Evolutionary conservation across 2,329 filamentous ascomycete species (phyloP).

Genomic region (Pseudocercospora fijiensis): DNA sequence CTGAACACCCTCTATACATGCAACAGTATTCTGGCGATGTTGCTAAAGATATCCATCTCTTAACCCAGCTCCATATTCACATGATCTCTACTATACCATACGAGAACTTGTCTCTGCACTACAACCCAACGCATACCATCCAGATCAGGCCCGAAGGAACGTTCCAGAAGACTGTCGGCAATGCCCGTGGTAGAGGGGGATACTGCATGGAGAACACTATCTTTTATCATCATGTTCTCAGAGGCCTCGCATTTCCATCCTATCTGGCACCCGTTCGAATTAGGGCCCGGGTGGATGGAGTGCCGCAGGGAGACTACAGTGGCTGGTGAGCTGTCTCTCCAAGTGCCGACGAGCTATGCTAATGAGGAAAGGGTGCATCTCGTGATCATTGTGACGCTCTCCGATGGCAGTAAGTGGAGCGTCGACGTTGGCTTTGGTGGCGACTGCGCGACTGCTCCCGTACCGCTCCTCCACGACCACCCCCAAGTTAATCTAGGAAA

Average conservation of each 20-base stretch:
- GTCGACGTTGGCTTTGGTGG: slow-evolving; percentile 66
- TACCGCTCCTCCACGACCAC: slow-evolving; percentile 55
- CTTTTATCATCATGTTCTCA: slow-evolving; percentile 52
- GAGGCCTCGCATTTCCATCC: slow-evolving; percentile 50
- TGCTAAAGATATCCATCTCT: slow-evolving; percentile 14
- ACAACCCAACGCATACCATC: slow-evolving; percentile 48
- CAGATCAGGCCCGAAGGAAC: slow-evolving; percentile 51
- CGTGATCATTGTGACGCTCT: slow-evolving; percentile 47
- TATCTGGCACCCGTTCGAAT: slow-evolving; percentile 42
- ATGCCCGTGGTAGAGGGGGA: slow-evolving; percentile 51
- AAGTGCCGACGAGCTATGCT: background rate
- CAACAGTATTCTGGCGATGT: slow-evolving; percentile 14
- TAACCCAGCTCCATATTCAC: slow-evolving; percentile 22
- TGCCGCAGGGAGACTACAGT: slow-evolving; percentile 26
- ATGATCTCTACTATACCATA: slow-evolving; percentile 52
- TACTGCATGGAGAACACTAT: slow-evolving; percentile 62
- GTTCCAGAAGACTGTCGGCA: slow-evolving; percentile 51
- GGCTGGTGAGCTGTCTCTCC: slow-evolving; percentile 22
- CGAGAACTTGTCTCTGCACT: slow-evolving; percentile 58
- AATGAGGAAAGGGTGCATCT: slow-evolving; percentile 37
- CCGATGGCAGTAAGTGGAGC: slow-evolving; percentile 51
- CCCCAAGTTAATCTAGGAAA: slow-evolving; percentile 34
- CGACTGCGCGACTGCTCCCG: slow-evolving; percentile 58
- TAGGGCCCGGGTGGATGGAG: slow-evolving; percentile 22
- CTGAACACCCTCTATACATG: slow-evolving; percentile 3